Evolutionary conservation across 768 basidiomycete genomes (phyloP), one percentile per base, ranked within the genome.

Genomic region (Hortiboletus flavorubellus): DNA sequence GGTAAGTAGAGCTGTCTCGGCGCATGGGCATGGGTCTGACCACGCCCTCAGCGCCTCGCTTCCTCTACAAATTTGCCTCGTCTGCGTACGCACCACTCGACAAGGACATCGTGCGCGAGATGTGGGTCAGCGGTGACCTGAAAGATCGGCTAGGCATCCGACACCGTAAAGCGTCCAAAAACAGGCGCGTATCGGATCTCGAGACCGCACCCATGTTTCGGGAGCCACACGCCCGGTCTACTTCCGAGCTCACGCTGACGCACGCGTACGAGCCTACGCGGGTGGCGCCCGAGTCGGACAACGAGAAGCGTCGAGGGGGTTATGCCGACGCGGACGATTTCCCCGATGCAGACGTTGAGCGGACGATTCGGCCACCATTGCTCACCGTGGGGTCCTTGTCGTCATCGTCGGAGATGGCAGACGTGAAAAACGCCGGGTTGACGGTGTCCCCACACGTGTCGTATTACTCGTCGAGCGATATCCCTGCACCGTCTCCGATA

Each of bases 21-120:
- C 26, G 26, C 26, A 26, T 26, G 26, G 26, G 26, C 26, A 26
- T 26, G 26, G 26, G 5, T 50, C 50, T 65, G 33, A 64, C 49
- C n/a, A 44, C 38, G 29, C n/a, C 16, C 23, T 21, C 56, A 92
- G 91, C 84, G 6, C 96, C 96, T 0, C 83, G 91, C 15, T 93
- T 91, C 75, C 51, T 95, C 33, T 76, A 84, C 71, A 91, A 91
- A 65, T 92, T 82, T 67, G 65, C 87, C 56, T 75, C 80, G 10
- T 77, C 85, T 1, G 80, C 85, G 1, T 97, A 94, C 64, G 73
- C 69, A 46, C 94, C 95, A 3, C 75, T 85, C 16, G 96, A 98
- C 77, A 88, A 85, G 67, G 91, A 97, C 63, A 86, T 98, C 53
- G 78, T 98, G 8, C 86, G 96, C 30, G 96, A 98, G 76, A 88